These are phyloP conservation scores for Cafeteria roenbergensis DNA, from an alignment of 108 stramenopile species.

Conservation along the genomic window DNA sequence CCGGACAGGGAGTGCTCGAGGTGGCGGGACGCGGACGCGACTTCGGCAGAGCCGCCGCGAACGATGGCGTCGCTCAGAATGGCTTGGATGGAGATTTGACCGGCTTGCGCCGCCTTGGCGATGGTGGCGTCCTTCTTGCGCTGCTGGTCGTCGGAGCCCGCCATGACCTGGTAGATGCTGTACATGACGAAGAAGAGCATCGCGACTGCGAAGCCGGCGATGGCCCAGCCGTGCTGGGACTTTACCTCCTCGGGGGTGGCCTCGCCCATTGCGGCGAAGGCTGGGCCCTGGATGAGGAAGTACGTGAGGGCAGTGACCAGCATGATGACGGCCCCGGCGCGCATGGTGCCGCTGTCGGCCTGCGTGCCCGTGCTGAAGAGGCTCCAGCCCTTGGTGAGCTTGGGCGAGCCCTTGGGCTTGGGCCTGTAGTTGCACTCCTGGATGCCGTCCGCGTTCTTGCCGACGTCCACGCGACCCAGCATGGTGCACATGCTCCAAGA, in stretches of 20 bases:
- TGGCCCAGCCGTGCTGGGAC: conserved; percentile 62
- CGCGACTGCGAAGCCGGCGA: conserved; percentile 51
- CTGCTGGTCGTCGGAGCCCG: neutral
- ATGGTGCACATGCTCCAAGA: conserved; percentile 68
- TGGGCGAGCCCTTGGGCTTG: conserved; percentile 29
- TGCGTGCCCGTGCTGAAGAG: conserved; percentile 12
- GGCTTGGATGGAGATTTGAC: neutral
- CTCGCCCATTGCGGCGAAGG: conserved; percentile 36
- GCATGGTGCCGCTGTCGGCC: neutral
- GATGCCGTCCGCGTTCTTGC: conserved; percentile 31
- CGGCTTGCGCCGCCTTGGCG: neutral
- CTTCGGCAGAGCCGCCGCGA: neutral
- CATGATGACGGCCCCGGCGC: conserved; percentile 51
- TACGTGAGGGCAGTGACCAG: conserved; percentile 64
- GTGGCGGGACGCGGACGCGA: neutral
- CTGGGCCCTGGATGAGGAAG: conserved; percentile 71
- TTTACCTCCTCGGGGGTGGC: conserved; percentile 36
- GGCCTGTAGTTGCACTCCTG: neutral
- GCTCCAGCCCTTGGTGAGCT: conserved; percentile 23
- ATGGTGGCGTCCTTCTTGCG: neutral
- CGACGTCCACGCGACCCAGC: conserved; percentile 76
- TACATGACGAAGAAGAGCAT: conserved; percentile 54
- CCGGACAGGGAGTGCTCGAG: neutral
- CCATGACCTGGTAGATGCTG: conserved; percentile 51
- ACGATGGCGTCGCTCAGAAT: neutral